These are phyloP conservation scores for Penicillium sp. DNA, from an alignment of 2,329 filamentous ascomycete genomes.

Conservation along the genomic window DNA sequence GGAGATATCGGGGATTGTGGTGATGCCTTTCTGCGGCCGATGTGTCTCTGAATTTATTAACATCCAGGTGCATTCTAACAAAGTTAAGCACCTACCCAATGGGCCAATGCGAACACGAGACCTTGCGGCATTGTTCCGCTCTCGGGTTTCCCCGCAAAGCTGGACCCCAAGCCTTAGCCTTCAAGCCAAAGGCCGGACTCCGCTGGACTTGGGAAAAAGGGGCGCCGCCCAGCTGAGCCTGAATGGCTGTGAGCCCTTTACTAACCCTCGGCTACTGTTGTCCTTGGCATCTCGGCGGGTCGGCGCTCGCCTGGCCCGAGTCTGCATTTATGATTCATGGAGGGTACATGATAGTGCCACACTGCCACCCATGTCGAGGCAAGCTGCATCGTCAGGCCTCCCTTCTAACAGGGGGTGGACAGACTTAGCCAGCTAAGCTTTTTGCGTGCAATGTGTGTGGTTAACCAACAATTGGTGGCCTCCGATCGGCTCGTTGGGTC, in stretches of 20 bases:
- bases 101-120: neutral
- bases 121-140: neutral
- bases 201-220: neutral
- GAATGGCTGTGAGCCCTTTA: neutral
- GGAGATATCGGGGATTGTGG: neutral
- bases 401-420: neutral
- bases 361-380: neutral
- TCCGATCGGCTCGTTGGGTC: neutral
- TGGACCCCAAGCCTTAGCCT: no score
- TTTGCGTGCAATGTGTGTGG: neutral
- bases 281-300: no score
- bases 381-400: neutral
- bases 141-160: conserved; percentile 1
- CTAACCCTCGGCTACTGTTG: neutral
- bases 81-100: neutral
- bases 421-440: neutral
- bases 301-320: neutral
- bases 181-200: neutral
- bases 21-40: neutral
- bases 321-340: neutral
- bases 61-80: no score
- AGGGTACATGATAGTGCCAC: no score
- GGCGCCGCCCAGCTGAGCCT: neutral
- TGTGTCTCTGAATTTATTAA: neutral
- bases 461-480: neutral